Base-by-base conservation (phyloP, 1,284 basidiomycete genomes). In the Malassezia globosa region DNA sequence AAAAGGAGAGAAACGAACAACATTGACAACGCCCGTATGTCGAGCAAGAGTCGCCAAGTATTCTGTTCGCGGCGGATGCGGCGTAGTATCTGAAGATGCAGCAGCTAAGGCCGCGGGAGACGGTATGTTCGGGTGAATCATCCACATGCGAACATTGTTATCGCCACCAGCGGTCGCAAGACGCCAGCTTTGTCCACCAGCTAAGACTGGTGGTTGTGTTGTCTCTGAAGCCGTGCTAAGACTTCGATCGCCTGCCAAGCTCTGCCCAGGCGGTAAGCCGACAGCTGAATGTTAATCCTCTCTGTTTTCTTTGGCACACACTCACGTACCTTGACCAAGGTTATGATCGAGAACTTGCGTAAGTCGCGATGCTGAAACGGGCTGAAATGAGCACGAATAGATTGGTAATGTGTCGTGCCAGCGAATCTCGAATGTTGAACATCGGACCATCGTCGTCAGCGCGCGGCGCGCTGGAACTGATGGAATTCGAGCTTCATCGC, bases 91-190 rank as follows among this genome's bases (percentile, higher is more conserved):
- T n/a, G 79, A 74, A 18, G 83, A 76, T 13, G 80, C 78, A 26
- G 80, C 72, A 4, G 74, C 65, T 23, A 74, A 61, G 6, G 74
- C 67, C 1, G 74, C 69, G 2, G 68, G 61, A 6, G 68, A 70
- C 7, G 68, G 68, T 21, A 70, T 64, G 48, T 69, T 65, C 39
- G 68, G 68, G 31, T 70, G 65, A 7, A 70, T 63, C 51, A 65
- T 63, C 68, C 68, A 70, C 42, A 70, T 58, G 45, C 52, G 46
- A 64, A 96, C 87, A 76, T 92, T 85, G 70, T 92, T 95, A 72
- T 99, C 92, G 66, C 92, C 92, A 38, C 92, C 92, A 8, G 84
- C 89, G 0, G 94, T 96, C 0, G 90, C 92, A 7, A 97, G 76
- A 56, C 85, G 79, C 77, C 94, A 96, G 42, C 82, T 77, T 50